Evolutionary conservation across 139 green algal species (phyloP), one percentile per base, ranked within the genome.

Genomic region (Coelastrella sp.): DNA sequence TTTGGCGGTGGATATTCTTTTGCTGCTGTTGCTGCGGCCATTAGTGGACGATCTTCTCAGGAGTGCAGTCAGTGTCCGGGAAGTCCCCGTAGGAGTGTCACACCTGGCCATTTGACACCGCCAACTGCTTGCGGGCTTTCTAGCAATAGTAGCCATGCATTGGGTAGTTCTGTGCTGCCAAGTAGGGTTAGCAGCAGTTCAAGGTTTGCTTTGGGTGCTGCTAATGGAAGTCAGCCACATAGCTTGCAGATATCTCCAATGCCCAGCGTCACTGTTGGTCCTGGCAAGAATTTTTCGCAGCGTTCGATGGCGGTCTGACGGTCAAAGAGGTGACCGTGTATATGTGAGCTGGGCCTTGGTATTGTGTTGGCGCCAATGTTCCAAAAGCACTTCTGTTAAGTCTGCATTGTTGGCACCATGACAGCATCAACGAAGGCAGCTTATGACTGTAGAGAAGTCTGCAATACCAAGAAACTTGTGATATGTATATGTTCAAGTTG

Each of bases 161-260:
- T 60, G 9, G 69, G 40, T 34, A 1, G 35, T 53, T 17, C 1
- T 78, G 69, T 32, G 27, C 37, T n/a, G 21, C 69, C 69, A 8
- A 78, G 69, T n/a, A 78, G 69, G 5, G 69, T 34, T 25, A 78
- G 69, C 69, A 78, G 69, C 69, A 78, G 69, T 32, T 60, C 69
- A 23, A 30, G 69, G 21, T 78, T 78, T 60, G 69, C 69, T 17
- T 17, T 60, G 23, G 41, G 69, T 40, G 38, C 69, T 62, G 69
- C 69, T n/a, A 76, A 37, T 34, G 67, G 35, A 6, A 76, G 37
- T 53, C 37, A 41, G 37, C 37, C 37, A 15, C 40, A 32, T 4
- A 53, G 21, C 25, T 27, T 25, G 35, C 37, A 37, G 66, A 6
- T 51, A 25, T 27, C 66, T 43, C 15, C 34, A 48, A 45, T 75